Base-by-base conservation (phyloP, 73 alveolate genomes). In the Uronychia binucleata region DNA sequence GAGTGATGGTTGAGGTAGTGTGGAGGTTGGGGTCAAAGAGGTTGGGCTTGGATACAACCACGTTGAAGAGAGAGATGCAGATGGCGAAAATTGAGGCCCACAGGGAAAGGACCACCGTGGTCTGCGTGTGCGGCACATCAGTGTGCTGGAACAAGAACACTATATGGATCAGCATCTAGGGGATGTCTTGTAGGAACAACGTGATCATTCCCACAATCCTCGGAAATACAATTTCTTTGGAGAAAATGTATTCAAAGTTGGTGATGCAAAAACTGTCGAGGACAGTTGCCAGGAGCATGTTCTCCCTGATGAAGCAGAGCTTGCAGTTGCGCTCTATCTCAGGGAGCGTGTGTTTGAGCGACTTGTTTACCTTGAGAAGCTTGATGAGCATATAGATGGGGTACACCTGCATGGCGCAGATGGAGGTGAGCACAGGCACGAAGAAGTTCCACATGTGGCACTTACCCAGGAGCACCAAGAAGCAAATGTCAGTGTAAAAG, bases 261-360 rank as follows among this genome's bases (percentile, higher is more conserved):
- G 57, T 29, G 59, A 76, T 80, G 32, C 87, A 57, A 58, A 80
- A 80, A 58, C 80, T 57, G 30, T 80, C 87, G 11, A 80, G 59
- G 31, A 80, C 87, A 28, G 74, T 35, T 5, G 87, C 87, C 60
- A 80, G 59, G 34, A 80, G 57, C 87, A 80, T 80, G 30, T 80
- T 80, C 31, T 80, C 87, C 1, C 79, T 8, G 74, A 57, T 80
- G 59, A 80, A 80, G 59, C 87, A 57, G 31, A 80, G 79, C 30
- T 80, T 80, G 79, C 87, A 80, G 31, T 80, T 57, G 28, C 87
- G 19, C 30, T 80, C 87, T 5, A 80, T 35, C 74, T 80, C 57
- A 13, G 87, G 80, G 1, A 80, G 79, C 26, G 79, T 80, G 30
- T 80, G 87, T 1, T 1, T 1, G 1, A 80, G 30, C 5, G 35